Percentiles rank a stretch among this genome's conserved stretches.
Conservation (phyloP, 768 basidiomycete species). For the Hebeloma cylindrosporum region DNA sequence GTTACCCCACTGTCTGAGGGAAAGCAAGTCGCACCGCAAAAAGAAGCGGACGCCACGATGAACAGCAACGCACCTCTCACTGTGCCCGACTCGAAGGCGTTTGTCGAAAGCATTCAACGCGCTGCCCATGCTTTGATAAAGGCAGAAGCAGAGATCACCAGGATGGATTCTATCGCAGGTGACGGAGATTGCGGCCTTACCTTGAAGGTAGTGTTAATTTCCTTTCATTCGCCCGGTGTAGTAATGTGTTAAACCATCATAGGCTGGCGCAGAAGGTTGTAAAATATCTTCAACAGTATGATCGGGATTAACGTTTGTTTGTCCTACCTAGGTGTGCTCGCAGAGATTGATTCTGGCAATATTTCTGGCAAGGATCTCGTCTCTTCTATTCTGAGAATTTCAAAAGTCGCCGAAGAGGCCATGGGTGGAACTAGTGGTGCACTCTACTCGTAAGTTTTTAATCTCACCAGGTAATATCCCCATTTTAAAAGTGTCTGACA, state of each 20-base stretch:
- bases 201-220: constrained; percentile 37
- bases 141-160: constrained; percentile 88
- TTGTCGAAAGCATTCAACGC: constrained; percentile 52
- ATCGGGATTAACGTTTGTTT: neutral
- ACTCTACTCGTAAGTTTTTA: constrained; percentile 73
- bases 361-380: constrained; percentile 68
- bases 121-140: constrained; percentile 67
- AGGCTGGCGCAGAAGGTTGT: constrained; percentile 71
- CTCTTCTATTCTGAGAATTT: constrained; percentile 62
- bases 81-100: constrained; percentile 43
- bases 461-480: neutral
- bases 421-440: constrained; percentile 96
- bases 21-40: constrained; percentile 12
- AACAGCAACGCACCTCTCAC: constrained; percentile 11
- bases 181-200: constrained; percentile 73
- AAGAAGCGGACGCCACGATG: constrained; percentile 2
- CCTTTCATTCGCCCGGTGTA: neutral
- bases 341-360: constrained; percentile 50
- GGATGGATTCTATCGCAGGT: constrained; percentile 88
- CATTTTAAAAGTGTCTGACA: neutral
- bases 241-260: neutral
- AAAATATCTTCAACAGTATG: neutral
- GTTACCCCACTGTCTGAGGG: constrained; percentile 32
- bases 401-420: constrained; percentile 72
- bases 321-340: constrained; percentile 51